These are phyloP conservation scores for Psophocarpus tetragonolobus DNA, from an alignment of 306 rosid species.

Conservation along the genomic window DNA sequence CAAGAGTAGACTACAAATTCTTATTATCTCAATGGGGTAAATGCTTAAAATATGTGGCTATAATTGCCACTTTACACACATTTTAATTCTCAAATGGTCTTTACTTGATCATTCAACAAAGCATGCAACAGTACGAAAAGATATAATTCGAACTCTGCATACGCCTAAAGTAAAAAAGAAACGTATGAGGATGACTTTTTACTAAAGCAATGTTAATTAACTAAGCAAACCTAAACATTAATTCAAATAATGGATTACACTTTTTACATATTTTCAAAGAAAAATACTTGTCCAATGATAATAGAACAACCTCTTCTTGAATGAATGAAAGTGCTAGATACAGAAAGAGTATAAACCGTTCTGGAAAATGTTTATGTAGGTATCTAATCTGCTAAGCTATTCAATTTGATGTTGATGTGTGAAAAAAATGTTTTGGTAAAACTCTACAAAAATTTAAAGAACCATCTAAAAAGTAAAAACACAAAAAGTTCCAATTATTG, in stretches of 20 bases:
- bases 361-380: not conserved
- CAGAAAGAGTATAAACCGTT: not conserved
- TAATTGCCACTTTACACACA: constrained; percentile 8
- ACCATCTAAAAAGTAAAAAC: not conserved
- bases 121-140: constrained; percentile 24
- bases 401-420: not conserved
- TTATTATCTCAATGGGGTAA: constrained; percentile 7
- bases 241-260: not conserved
- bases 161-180: constrained; percentile 34
- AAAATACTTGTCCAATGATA: not conserved
- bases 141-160: constrained; percentile 36
- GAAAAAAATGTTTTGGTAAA: not conserved
- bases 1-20: constrained; percentile 8
- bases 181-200: not conserved
- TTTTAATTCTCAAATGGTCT: constrained; percentile 23
- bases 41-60: constrained; percentile 24
- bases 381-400: not conserved
- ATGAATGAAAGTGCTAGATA: not conserved
- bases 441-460: not conserved
- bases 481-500: not conserved
- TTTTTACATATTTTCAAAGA: not conserved
- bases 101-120: constrained; percentile 28
- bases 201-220: constrained; percentile 21
- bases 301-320: not conserved
- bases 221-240: constrained; percentile 20